These are phyloP conservation scores for Polygonum aviculare DNA, from an alignment of 148 eudicot genomes.

Conservation along the genomic window DNA sequence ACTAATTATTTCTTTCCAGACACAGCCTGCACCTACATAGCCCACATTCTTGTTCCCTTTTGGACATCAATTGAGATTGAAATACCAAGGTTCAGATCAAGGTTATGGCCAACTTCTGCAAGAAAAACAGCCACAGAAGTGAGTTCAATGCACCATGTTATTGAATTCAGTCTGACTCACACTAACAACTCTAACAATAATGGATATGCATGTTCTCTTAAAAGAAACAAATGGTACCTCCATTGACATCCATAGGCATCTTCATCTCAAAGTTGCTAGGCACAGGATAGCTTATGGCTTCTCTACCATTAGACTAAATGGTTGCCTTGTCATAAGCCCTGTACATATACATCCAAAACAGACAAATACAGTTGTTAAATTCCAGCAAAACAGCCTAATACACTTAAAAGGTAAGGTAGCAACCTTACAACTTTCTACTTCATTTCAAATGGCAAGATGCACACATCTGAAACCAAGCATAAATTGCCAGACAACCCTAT, in stretches of 20 bases:
- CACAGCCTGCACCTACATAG: too few relatives aligned
- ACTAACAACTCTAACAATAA: neutral
- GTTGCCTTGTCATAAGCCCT: constrained; percentile 85
- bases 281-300: neutral
- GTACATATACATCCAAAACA: constrained; percentile 2
- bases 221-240: neutral
- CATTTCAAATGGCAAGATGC: too few relatives aligned
- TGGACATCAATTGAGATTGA: constrained; percentile 22
- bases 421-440: too few relatives aligned
- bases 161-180: neutral
- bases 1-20: too few relatives aligned
- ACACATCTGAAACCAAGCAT: too few relatives aligned
- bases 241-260: neutral
- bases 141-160: neutral
- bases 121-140: neutral
- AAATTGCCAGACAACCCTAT: constrained; percentile 23
- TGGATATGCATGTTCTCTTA: neutral
- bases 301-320: constrained; percentile 41
- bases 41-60: constrained; percentile 12
- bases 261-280: constrained; percentile 7
- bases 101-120: constrained; percentile 24
- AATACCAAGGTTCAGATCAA: constrained; percentile 42
- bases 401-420: too few relatives aligned
- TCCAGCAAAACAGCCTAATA: neutral
- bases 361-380: neutral